These are phyloP conservation scores for Begonia fuchsioides DNA, from an alignment of 306 rosid species.

Conservation along the genomic window DNA sequence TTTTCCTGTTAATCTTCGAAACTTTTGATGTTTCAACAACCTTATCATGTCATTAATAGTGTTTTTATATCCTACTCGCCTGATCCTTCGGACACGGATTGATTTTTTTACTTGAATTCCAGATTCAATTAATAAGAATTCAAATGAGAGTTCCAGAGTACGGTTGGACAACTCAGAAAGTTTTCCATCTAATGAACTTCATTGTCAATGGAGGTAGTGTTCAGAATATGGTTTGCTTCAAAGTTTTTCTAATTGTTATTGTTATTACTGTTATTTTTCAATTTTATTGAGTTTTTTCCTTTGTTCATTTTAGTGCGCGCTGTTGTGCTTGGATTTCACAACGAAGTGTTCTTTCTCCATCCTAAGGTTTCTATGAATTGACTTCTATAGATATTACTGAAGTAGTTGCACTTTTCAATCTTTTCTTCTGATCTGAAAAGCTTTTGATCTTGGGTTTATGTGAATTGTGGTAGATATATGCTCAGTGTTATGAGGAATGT, in stretches of 20 bases:
- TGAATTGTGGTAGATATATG: too few species aligned
- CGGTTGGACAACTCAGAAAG: constrained; percentile 96
- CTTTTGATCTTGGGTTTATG: too few species aligned
- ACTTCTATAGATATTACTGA: too few species aligned
- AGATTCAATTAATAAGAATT: constrained; percentile 86
- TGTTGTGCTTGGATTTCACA: constrained; percentile 76
- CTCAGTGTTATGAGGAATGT: too few species aligned
- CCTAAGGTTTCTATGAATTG: constrained; percentile 40
- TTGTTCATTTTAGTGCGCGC: constrained; percentile 57
- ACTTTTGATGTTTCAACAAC: too few species aligned
- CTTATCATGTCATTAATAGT: too few species aligned
- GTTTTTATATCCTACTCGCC: too few species aligned
- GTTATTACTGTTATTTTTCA: too few species aligned
- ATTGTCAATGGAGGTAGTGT: constrained; percentile 70
- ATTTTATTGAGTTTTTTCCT: too few species aligned
- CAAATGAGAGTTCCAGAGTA: constrained; percentile 89
- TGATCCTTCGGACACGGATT: too few species aligned
- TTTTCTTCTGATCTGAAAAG: background rate
- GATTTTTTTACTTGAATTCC: constrained; percentile 6
- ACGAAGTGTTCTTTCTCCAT: constrained; percentile 46
- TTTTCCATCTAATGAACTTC: constrained; percentile 95
- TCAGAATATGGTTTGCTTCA: background rate
- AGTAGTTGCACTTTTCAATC: background rate
- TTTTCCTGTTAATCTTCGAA: too few species aligned
- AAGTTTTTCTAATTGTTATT: too few species aligned